phyloP scores from a whole-genome alignment of 2,329 filamentous ascomycete species.

The Penicillium freii region DNA sequence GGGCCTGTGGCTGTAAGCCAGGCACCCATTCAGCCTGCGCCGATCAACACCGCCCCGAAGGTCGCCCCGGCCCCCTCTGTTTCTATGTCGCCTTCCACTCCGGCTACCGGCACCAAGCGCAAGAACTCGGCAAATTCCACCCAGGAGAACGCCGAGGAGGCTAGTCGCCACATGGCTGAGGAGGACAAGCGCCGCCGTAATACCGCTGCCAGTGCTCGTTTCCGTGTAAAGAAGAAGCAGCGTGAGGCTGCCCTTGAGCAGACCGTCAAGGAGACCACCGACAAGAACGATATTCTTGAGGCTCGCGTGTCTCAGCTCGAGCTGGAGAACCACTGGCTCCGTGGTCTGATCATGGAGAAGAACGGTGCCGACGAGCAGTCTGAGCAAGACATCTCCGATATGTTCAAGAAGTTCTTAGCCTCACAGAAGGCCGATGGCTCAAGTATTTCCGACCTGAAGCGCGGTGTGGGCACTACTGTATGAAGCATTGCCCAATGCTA shows the following conservation, averaged over 20 bases:
- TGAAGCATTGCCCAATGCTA: slow-evolving; percentile 7
- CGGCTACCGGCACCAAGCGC: slow-evolving; percentile 34
- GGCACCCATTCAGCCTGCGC: slow-evolving; percentile 18
- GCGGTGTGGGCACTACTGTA: slow-evolving; percentile 32
- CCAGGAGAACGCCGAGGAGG: slow-evolving; percentile 62
- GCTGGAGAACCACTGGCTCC: slow-evolving; percentile 79
- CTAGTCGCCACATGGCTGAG: slow-evolving; percentile 72
- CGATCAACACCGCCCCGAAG: slow-evolving; percentile 10
- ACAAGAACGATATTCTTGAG: slow-evolving; percentile 75
- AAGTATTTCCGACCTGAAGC: slow-evolving; percentile 35
- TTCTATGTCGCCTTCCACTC: slow-evolving; percentile 12
- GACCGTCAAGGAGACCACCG: slow-evolving; percentile 76
- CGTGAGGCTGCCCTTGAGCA: slow-evolving; percentile 81
- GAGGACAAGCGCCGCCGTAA: slow-evolving; percentile 90
- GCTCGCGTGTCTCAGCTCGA: slow-evolving; percentile 71
- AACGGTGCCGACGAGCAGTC: slow-evolving; percentile 49
- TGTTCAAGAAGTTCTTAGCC: slow-evolving; percentile 43
- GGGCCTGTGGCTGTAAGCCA: slow-evolving; percentile 18
- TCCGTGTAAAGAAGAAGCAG: slow-evolving; percentile 95
- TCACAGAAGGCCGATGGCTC: slow-evolving; percentile 32
- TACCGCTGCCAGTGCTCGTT: slow-evolving; percentile 85
- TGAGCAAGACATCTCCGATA: slow-evolving; percentile 48
- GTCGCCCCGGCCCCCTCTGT: slow-evolving; percentile 20
- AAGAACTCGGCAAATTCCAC: slow-evolving; percentile 37
- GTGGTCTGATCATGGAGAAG: slow-evolving; percentile 78